Conservation (phyloP, 768 basidiomycete species). For the Mycena polygramma region DNA sequence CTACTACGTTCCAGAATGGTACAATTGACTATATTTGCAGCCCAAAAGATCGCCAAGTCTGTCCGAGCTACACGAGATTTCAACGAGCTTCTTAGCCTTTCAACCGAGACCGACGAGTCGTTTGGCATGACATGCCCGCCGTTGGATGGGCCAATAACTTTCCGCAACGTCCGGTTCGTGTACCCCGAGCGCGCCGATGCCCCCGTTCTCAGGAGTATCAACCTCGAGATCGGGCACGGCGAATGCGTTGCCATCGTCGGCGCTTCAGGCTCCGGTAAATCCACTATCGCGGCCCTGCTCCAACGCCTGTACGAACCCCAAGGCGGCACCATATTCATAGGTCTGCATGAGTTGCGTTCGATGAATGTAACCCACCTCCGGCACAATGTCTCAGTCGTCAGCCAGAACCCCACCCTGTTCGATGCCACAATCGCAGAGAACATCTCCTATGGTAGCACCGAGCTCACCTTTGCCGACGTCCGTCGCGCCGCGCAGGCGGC, state of each 20-base stretch:
- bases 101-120: slow-evolving; percentile 77
- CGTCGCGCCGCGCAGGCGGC: slow-evolving; percentile 75
- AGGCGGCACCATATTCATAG: slow-evolving; percentile 69
- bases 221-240: slow-evolving; percentile 73
- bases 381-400: slow-evolving; percentile 81
- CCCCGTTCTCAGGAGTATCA: slow-evolving; percentile 77
- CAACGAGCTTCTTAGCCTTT: slow-evolving; percentile 72
- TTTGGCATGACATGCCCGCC: slow-evolving; percentile 75
- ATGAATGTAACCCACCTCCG: slow-evolving; percentile 78
- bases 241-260: slow-evolving; percentile 88
- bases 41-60: slow-evolving; percentile 87
- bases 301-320: slow-evolving; percentile 85
- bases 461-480: slow-evolving; percentile 63
- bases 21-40: slow-evolving; percentile 44
- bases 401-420: slow-evolving; percentile 83
- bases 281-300: slow-evolving; percentile 81
- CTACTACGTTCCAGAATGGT: slow-evolving; percentile 4
- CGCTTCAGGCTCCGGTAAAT: slow-evolving; percentile 88
- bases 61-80: slow-evolving; percentile 88
- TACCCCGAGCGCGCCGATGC: slow-evolving; percentile 87
- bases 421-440: slow-evolving; percentile 83
- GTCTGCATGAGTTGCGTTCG: slow-evolving; percentile 58
- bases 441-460: slow-evolving; percentile 75
- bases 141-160: slow-evolving; percentile 75
- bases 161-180: slow-evolving; percentile 82